Evolutionary conservation across 192 early-diverging fungal species (phyloP), one percentile per base, ranked within the genome.

Genomic region (Chytriomyces sp.): DNA sequence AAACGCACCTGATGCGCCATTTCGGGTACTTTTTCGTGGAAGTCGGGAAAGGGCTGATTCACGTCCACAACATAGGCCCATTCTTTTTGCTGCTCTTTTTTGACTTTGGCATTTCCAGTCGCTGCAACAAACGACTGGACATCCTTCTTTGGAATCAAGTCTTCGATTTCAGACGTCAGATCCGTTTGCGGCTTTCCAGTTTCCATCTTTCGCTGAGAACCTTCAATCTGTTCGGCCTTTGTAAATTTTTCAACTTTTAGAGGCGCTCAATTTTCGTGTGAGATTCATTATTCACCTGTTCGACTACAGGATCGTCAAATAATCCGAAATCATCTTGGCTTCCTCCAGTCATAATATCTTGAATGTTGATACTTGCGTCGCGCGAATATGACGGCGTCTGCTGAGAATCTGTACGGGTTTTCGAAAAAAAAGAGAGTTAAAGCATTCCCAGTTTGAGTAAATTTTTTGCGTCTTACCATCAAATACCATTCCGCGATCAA

Each of bases 61-160:
- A 96, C 90, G 78, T 97, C 93, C 16, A 99, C 89, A 49, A 93
- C 89, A 75, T 99, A 96, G 6, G 96, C 96, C 96, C 96, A 99
- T 50, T 85, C 85, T 80, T 70, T 67, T 24, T 71, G 64, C 44
- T 5, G 61, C 50, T 45, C 62, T 67, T 44, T 75, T 45, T 73
- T 67, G n/a, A 50, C 50, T 48, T 44, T 68, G n/a, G 53, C n/a
- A 16, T 59, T 61, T 43, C 53, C 23, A 16, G n/a, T 53, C 65
- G 24, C 23, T 9, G 5, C 20, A n/a, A 61, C 35, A 35, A 45
- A 7, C 11, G 61, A 13, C 28, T 43, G 13, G 43, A 20, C 50
- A 10, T 67, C 59, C 23, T 26, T 16, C 8, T 16, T 70, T 8
- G 77, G 77, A 48, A 78, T 62, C 26, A 78, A 20, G 9, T 61